phyloP scores from a whole-genome alignment of 139 green algal species.

The Chlamydomonas incerta region DNA sequence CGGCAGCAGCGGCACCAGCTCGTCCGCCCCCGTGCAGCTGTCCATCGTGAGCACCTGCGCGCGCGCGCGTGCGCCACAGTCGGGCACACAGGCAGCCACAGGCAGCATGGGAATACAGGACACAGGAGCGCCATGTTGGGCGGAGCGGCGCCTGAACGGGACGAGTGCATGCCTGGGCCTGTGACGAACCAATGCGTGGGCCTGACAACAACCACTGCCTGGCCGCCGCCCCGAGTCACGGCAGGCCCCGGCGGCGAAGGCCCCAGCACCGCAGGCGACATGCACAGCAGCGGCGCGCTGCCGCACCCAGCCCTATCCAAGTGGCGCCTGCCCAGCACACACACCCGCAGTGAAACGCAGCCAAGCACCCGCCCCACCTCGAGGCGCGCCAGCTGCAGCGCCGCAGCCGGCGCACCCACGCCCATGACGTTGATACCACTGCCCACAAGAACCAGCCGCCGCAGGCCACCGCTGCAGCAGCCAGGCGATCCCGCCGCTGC shows the following conservation, averaged over 20 bases:
- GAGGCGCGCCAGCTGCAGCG: not conserved
- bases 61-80: not conserved
- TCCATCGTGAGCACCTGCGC: conserved; percentile 1
- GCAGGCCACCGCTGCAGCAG: not conserved
- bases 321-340: not conserved
- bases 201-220: no score
- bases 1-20: conserved; percentile 28
- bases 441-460: conserved; percentile 16
- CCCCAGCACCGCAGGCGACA: not conserved
- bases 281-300: not conserved
- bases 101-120: no score
- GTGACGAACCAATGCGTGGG: no score
- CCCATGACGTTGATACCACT: conserved; percentile 15
- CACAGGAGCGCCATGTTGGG: no score
- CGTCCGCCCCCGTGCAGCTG: conserved; percentile 17
- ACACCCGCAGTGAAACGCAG: not conserved
- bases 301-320: not conserved
- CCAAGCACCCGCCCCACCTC: not conserved
- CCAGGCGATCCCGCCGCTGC: not conserved
- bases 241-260: no score
- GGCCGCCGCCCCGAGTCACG: no score
- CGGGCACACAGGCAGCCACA: no score
- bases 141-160: no score
- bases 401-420: not conserved
- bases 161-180: no score